Evolutionary conservation across 2,329 filamentous ascomycete genomes (phyloP).

Genomic region (Colletotrichum falcatum): DNA sequence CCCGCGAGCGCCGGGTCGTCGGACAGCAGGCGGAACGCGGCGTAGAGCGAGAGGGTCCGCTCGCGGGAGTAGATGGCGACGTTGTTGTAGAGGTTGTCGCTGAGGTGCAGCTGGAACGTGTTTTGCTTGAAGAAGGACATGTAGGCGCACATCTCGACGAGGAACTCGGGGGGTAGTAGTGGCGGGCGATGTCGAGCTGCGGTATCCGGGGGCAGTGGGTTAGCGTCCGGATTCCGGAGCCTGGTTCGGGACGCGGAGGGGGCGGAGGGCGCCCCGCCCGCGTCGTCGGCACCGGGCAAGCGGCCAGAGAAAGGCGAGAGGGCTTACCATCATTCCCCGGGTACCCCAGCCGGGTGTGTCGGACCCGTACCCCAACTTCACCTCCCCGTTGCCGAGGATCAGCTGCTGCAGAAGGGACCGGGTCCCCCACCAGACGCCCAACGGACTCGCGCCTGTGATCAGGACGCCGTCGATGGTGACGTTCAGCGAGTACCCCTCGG

Average conservation of each 20-base stretch:
- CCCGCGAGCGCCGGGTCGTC: constrained; percentile 60
- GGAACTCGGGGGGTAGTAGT: constrained; percentile 67
- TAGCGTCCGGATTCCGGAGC: not conserved
- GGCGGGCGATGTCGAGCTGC: constrained; percentile 63
- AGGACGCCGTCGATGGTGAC: constrained; percentile 55
- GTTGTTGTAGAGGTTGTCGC: constrained; percentile 67
- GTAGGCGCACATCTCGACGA: constrained; percentile 69
- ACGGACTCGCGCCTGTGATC: constrained; percentile 64
- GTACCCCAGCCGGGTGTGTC: constrained; percentile 65
- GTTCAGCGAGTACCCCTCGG: constrained; percentile 62
- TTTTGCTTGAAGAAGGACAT: constrained; percentile 73
- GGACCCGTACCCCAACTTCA: constrained; percentile 56
- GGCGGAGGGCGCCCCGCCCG: no score
- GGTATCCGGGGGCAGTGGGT: not conserved
- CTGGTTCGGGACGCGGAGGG: no score
- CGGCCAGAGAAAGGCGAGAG: not conserved
- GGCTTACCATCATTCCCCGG: constrained; percentile 56
- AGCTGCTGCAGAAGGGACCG: constrained; percentile 66
- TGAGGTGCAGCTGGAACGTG: constrained; percentile 68
- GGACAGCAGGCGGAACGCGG: constrained; percentile 66
- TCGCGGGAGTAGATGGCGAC: constrained; percentile 60
- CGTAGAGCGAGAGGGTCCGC: constrained; percentile 62
- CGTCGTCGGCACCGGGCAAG: no score
- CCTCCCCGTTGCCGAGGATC: constrained; percentile 51
- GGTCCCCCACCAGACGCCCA: constrained; percentile 70